These are phyloP conservation scores for Neurospora sp. DNA, from an alignment of 495 filamentous ascomycete genomes.

Conservation along the genomic window DNA sequence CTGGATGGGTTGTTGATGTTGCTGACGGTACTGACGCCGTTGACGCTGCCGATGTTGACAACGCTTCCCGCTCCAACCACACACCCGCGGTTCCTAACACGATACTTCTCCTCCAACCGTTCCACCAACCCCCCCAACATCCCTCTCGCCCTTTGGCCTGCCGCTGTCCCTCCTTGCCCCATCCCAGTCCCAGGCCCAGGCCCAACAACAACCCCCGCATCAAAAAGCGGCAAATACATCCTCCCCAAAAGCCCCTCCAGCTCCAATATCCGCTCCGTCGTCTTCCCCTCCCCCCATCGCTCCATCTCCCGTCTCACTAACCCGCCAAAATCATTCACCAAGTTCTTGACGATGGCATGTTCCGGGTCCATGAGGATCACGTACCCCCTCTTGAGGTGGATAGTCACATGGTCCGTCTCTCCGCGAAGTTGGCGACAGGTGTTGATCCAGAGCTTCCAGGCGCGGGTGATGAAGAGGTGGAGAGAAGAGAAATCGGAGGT, in stretches of 20 bases:
- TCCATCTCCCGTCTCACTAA: background rate
- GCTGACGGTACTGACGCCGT: background rate
- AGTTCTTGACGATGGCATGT: constrained; percentile 1
- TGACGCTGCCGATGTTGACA: no score
- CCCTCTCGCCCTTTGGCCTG: constrained; percentile 3
- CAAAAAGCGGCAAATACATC: constrained; percentile 24
- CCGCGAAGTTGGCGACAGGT: constrained; percentile 5
- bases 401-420: constrained; percentile 15
- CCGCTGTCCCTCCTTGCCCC: background rate
- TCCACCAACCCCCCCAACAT: constrained; percentile 6
- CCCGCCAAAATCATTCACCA: constrained; percentile 8
- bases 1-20: background rate
- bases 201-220: background rate
- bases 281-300: constrained; percentile 4
- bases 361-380: constrained; percentile 17
- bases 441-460: constrained; percentile 21
- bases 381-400: constrained; percentile 23
- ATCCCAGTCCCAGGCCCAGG: background rate
- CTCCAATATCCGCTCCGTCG: constrained; percentile 15
- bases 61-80: background rate
- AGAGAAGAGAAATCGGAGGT: background rate
- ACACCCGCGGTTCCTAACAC: background rate
- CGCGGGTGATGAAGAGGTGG: constrained; percentile 5
- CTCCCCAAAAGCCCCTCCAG: constrained; percentile 14
- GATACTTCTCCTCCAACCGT: constrained; percentile 3